Conservation (phyloP, 169 alveolate species). For the Amoebophrya sp. region DNA sequence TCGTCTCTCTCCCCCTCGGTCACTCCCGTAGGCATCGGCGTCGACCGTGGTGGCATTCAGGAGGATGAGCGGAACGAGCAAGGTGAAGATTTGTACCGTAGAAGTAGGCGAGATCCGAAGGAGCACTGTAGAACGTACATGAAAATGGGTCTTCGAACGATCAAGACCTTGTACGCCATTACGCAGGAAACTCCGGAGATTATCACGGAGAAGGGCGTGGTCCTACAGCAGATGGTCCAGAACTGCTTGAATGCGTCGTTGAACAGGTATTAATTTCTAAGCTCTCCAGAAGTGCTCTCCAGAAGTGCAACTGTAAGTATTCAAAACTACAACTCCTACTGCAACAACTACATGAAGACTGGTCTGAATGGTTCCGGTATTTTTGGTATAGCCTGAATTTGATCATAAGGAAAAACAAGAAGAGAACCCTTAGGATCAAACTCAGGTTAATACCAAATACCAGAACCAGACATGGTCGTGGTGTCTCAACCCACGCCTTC, state of each 20-base stretch:
- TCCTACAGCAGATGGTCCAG: conserved; percentile 30
- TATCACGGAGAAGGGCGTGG: not conserved
- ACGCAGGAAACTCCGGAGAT: conserved; percentile 23
- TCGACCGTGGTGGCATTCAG: conserved; percentile 9
- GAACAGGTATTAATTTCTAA: not conserved
- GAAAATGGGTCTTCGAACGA: conserved; percentile 30
- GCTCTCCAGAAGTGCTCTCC: not conserved
- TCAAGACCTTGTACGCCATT: conserved; percentile 30
- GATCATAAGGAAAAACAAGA: too few species aligned
- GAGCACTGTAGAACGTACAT: conserved; percentile 31
- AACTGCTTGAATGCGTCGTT: conserved; percentile 28
- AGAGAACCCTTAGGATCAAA: too few species aligned
- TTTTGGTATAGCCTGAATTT: too few species aligned
- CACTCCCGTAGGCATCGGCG: conserved; percentile 18
- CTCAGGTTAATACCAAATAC: too few species aligned
- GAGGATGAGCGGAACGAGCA: conserved; percentile 33
- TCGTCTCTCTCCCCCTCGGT: too few species aligned
- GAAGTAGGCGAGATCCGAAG: conserved; percentile 30
- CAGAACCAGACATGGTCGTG: too few species aligned
- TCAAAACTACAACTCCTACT: not conserved
- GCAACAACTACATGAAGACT: not conserved
- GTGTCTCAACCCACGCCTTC: not conserved
- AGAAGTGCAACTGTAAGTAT: not conserved
- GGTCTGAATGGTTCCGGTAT: not conserved
- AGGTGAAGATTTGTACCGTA: conserved; percentile 32